Evolutionary conservation across 2,329 filamentous ascomycete species (phyloP).

Genomic region (Chrysoporthe deuterocubensis): DNA sequence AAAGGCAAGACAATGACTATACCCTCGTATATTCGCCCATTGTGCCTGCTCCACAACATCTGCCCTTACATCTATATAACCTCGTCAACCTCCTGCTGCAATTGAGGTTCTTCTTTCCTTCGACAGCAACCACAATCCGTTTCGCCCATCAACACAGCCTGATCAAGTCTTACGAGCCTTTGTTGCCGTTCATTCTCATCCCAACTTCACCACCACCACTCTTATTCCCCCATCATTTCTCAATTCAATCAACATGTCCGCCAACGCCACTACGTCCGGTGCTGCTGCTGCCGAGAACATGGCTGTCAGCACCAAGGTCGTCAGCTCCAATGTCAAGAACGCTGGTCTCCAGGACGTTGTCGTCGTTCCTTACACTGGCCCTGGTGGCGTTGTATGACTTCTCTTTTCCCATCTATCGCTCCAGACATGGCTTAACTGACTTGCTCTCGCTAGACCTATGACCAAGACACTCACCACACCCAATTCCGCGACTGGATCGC

Average conservation of each 20-base stretch:
- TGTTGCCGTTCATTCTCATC: no score
- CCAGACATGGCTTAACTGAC: neutral
- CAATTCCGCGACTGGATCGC: neutral
- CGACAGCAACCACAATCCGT: no score
- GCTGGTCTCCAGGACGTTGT: neutral
- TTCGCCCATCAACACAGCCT: no score
- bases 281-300: neutral
- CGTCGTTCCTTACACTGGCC: neutral
- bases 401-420: neutral
- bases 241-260: neutral
- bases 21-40: no score
- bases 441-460: neutral
- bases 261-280: neutral
- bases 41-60: constrained; percentile 26
- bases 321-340: neutral
- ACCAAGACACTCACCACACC: neutral
- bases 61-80: no score
- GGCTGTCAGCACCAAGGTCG: neutral
- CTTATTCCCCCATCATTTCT: no score
- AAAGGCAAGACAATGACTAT: no score
- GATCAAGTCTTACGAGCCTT: no score
- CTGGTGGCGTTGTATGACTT: neutral
- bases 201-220: no score
- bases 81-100: no score
- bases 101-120: no score